Percentiles rank a stretch among this genome's conserved stretches.
Evolutionary conservation across 192 early-diverging fungal species (phyloP).

Genomic region (Backusella liffmaniae): DNA sequence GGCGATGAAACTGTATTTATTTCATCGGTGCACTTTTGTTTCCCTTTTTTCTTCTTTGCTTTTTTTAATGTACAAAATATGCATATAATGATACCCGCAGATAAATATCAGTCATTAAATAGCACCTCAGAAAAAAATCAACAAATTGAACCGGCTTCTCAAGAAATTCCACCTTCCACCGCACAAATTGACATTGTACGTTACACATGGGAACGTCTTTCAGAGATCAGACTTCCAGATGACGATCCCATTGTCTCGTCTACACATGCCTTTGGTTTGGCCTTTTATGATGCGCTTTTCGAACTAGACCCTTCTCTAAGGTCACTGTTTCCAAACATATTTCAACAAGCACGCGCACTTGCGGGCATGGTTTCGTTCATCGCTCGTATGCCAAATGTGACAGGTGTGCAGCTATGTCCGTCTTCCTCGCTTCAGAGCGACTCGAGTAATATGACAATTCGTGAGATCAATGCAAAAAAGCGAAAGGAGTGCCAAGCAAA

Average conservation of each 20-base stretch:
- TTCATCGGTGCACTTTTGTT: not conserved
- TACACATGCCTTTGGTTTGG: conserved; percentile 21
- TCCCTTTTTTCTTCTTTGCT: not conserved
- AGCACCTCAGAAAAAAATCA: not conserved
- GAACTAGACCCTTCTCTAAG: conserved; percentile 16
- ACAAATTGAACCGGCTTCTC: not conserved
- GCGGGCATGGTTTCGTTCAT: conserved; percentile 24
- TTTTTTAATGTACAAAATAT: not conserved
- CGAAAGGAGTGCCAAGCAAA: not conserved
- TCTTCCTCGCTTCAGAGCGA: not conserved
- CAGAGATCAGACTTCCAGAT: conserved; percentile 9
- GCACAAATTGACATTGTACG: conserved; percentile 20
- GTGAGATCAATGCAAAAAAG: conserved; percentile 8
- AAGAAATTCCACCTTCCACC: conserved; percentile 6
- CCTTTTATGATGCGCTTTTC: conserved; percentile 21
- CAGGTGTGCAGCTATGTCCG: not conserved
- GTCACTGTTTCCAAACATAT: conserved; percentile 14
- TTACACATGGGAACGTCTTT: conserved; percentile 17
- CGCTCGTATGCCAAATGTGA: not conserved
- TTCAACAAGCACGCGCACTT: conserved; percentile 24
- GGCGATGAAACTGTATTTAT: not conserved
- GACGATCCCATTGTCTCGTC: conserved; percentile 19
- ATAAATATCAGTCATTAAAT: not conserved
- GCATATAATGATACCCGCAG: not conserved
- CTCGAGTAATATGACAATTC: not conserved